These are phyloP conservation scores for Saccharum spontaneum DNA, from an alignment of 176 grass and related monocot species.

Conservation along the genomic window DNA sequence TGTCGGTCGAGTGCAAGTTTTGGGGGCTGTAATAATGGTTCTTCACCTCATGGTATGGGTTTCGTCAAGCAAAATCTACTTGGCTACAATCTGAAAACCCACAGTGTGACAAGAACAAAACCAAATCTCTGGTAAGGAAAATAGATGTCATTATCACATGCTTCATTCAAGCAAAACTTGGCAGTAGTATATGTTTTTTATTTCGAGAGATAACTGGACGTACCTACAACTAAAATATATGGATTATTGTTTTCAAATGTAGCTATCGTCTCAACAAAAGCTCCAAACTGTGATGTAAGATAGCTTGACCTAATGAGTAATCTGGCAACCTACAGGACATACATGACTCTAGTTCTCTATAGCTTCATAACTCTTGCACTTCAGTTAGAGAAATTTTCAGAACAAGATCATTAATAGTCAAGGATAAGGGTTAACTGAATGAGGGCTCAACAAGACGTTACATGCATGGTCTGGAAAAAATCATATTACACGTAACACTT, in stretches of 20 bases:
- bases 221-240: neutral
- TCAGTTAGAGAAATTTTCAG: neutral
- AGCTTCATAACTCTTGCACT: neutral
- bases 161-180: neutral
- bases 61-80: neutral
- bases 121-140: neutral
- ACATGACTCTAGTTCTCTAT: neutral
- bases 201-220: neutral
- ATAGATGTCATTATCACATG: conserved; percentile 36
- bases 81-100: neutral
- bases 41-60: neutral
- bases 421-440: neutral
- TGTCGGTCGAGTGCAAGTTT: neutral
- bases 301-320: neutral
- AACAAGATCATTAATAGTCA: neutral
- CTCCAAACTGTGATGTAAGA: neutral
- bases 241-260: neutral
- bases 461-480: neutral
- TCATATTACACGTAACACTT: neutral
- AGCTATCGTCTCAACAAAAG: neutral
- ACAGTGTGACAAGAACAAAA: neutral
- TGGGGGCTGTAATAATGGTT: neutral
- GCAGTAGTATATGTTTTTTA: neutral
- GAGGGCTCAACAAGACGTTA: neutral
- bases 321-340: neutral